phyloP scores from a whole-genome alignment of 75 land plant genomes.

The Pseudotsuga menziesii region DNA sequence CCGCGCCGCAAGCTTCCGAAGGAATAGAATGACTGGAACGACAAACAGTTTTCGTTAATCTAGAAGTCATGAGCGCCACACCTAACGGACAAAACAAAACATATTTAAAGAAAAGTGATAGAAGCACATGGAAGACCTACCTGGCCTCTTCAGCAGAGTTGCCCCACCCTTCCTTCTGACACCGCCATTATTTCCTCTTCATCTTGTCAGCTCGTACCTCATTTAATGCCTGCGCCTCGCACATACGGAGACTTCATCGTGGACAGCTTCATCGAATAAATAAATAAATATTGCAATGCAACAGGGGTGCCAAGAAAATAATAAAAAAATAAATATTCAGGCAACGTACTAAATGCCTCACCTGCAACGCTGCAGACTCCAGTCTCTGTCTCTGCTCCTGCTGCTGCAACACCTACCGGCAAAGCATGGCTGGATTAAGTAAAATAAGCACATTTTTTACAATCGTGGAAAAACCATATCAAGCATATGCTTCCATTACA shows the following conservation, averaged over 20 bases:
- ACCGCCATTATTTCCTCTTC: conserved; percentile 3
- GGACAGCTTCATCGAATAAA: conserved; percentile 3
- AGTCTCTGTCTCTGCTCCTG: not conserved
- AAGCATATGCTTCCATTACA: no score
- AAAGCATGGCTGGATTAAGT: not conserved
- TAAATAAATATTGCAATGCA: not conserved
- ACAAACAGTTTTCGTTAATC: not conserved
- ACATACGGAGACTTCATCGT: not conserved
- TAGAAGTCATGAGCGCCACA: not conserved
- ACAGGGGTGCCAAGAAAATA: not conserved
- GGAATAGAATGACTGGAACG: not conserved
- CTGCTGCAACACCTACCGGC: conserved; percentile 4
- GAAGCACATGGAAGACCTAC: not conserved
- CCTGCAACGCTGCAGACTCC: conserved; percentile 3
- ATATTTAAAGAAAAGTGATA: not conserved
- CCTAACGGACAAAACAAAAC: not conserved
- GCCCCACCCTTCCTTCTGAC: not conserved
- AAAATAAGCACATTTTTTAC: not conserved
- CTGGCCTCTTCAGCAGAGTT: not conserved
- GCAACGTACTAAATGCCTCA: not conserved
- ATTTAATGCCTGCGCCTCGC: not conserved
- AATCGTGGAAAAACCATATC: not conserved
- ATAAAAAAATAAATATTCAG: not conserved
- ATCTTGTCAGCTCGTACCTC: conserved; percentile 2
- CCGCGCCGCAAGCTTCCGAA: not conserved